Evolutionary conservation across 208 protist species (phyloP), one percentile per base, ranked within the genome.

Genomic region (Wallacemonas rigidus): DNA sequence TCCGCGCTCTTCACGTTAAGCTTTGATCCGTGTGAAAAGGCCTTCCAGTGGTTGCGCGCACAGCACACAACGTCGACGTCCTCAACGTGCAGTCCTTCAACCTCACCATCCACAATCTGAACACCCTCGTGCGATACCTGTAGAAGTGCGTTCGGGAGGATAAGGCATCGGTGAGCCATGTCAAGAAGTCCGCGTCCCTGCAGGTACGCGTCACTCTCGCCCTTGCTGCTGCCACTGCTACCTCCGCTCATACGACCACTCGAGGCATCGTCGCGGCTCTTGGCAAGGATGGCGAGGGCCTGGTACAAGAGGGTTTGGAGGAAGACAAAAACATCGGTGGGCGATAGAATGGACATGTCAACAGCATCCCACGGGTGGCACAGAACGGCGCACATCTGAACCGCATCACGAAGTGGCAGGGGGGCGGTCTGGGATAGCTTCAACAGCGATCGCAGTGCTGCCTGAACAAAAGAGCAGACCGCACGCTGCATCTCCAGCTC

Each of bases 281-380:
- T 65, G 11, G 38, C 43, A 41, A 65, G 44, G 12, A 50, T 6
- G 40, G n/a, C 14, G 12, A 65, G 17, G 7, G 60, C 38, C 40
- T 50, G 38, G 26, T 50, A 12, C 41, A 97, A 73, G 44, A 86
- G 74, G 11, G 75, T 73, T 48, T 84, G 77, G 11, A 97, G 67
- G 74, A 95, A 89, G 5, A 72, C 45, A 74, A 97, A 94, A 35
- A 97, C 83, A 15, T 89, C 92, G 39, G 58, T 69, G 9, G 89
- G 90, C 11, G 69, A 75, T 44, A 97, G 80, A n/a, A 93, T 83
- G 17, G 88, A 88, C 81, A 95, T 87, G 80, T 97, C 93, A 0
- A 90, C 83, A 68, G 79, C 80, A 62, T 95, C 86, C 90, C 90
- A 95, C 47, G 92, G 90, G 72, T 97, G 80, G 65, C 90, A 95